Conservation (phyloP, 177 flowering plant genomes). For the Vitis hybrid region DNA sequence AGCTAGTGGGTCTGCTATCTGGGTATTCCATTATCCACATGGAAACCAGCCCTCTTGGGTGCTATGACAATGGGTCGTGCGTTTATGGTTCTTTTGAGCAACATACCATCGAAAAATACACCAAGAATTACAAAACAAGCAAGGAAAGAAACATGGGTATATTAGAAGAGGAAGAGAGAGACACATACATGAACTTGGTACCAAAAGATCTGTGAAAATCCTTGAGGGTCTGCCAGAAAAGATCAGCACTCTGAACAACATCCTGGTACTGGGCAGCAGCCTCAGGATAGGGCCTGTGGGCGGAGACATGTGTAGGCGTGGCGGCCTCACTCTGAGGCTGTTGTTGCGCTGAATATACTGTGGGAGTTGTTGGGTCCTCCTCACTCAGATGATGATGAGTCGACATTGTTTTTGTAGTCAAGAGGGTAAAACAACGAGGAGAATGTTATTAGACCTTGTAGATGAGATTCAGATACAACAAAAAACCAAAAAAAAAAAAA, state of each 20-base stretch:
- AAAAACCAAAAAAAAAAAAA: too few species aligned
- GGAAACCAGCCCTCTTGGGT: too few species aligned
- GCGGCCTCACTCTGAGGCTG: constrained; percentile 4
- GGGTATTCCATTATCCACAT: too few species aligned
- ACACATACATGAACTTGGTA: constrained; percentile 50
- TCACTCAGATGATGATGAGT: neutral
- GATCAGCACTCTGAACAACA: constrained; percentile 35
- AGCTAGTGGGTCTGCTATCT: too few species aligned
- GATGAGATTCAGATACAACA: too few species aligned
- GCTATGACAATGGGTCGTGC: too few species aligned
- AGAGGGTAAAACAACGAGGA: too few species aligned
- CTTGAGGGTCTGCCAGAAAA: constrained; percentile 54
- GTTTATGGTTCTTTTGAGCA: too few species aligned
- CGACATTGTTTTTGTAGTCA: too few species aligned
- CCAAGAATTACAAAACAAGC: neutral
- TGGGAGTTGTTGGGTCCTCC: constrained; percentile 7
- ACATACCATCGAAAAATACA: neutral
- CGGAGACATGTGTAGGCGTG: neutral
- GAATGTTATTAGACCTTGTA: too few species aligned
- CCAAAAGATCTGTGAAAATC: constrained; percentile 46
- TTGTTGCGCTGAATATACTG: constrained; percentile 6
- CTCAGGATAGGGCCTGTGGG: constrained; percentile 25
- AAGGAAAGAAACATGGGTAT: neutral
- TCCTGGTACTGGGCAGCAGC: constrained; percentile 47
- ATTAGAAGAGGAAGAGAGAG: neutral